Conservation (phyloP, 129 eudicot genomes). For the Scalesia atractyloides region DNA sequence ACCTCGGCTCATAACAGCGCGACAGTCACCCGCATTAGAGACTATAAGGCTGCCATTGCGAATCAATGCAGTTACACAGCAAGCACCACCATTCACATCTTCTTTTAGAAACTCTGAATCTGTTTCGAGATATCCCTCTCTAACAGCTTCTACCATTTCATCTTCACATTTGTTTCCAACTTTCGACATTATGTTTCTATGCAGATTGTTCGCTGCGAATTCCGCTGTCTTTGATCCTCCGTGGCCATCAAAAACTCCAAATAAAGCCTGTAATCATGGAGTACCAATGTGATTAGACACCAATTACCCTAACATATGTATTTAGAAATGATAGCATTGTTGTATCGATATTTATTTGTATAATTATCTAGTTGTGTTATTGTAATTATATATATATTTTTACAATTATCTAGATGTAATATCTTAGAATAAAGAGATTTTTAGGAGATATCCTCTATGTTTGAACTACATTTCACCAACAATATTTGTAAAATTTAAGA, state of each 20-base stretch:
- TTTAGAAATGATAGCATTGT: too few species aligned
- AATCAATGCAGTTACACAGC: conserved; percentile 80
- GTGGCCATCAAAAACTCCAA: conserved; percentile 94
- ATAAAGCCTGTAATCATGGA: conserved; percentile 57
- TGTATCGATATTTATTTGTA: too few species aligned
- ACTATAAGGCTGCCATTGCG: conserved; percentile 59
- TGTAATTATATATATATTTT: too few species aligned
- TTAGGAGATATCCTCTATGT: too few species aligned
- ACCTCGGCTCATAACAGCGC: conserved; percentile 82
- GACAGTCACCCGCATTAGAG: conserved; percentile 90
- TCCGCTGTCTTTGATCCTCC: conserved; percentile 87
- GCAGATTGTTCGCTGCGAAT: conserved; percentile 57
- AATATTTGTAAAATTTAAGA: too few species aligned
- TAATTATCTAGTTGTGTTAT: too few species aligned
- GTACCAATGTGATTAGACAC: too few species aligned
- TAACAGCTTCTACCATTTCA: conserved; percentile 54
- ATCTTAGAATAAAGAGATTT: too few species aligned
- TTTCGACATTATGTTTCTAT: conserved; percentile 50
- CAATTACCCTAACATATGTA: not conserved
- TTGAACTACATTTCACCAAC: too few species aligned
- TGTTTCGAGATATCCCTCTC: conserved; percentile 71
- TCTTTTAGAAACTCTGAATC: conserved; percentile 59
- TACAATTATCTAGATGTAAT: too few species aligned
- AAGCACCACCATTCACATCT: conserved; percentile 67
- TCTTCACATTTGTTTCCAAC: conserved; percentile 42